Evolutionary conservation across 768 basidiomycete species (phyloP).

Genomic region (Tubosaeta sp.): DNA sequence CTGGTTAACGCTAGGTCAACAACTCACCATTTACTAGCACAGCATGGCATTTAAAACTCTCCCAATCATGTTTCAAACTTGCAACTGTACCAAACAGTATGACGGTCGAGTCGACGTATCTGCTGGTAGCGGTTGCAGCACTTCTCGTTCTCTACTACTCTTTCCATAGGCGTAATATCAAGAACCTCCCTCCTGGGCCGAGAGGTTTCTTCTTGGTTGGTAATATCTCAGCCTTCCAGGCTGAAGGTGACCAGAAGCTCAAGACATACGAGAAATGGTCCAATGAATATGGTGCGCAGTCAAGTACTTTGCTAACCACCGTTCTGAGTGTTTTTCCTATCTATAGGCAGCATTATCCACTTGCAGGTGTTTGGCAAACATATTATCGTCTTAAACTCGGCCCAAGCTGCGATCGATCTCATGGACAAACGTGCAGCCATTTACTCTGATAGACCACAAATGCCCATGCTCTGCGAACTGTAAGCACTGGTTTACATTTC

Average conservation of each 20-base stretch:
- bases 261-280: neutral
- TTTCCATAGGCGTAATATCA: neutral
- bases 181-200: neutral
- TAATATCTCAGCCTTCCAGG: neutral
- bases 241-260: neutral
- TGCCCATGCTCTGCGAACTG: constrained; percentile 1
- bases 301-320: no score
- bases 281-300: neutral
- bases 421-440: constrained; percentile 5
- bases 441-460: neutral
- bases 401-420: constrained; percentile 9
- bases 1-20: no score
- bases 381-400: constrained; percentile 34
- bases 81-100: neutral
- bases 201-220: neutral
- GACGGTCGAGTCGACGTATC: neutral
- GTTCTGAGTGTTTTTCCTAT: neutral
- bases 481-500: neutral
- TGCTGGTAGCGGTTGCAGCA: neutral
- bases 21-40: no score
- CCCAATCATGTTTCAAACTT: no score
- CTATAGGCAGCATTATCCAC: neutral
- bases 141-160: neutral
- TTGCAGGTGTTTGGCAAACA: neutral
- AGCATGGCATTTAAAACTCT: no score